Evolutionary conservation across 2,329 filamentous ascomycete species (phyloP).

Genomic region (Curvularia sp.): DNA sequence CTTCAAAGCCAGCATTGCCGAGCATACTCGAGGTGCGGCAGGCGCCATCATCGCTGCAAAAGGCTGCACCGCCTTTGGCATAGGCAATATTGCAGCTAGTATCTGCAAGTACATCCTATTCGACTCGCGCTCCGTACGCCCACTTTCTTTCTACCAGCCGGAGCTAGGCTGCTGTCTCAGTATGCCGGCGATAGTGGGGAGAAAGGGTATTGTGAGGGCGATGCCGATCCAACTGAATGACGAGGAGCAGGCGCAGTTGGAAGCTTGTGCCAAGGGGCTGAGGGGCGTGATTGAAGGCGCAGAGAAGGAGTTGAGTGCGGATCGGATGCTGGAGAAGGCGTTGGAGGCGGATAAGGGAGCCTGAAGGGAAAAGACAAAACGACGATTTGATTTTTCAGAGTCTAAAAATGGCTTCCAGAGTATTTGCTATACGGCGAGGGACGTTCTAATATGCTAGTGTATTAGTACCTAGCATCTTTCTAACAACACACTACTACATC

Average conservation of each 20-base stretch:
- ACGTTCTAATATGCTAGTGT: not conserved
- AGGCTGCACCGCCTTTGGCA: constrained; percentile 60
- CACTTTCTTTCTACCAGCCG: constrained; percentile 59
- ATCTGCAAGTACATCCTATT: constrained; percentile 61
- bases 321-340: constrained; percentile 36
- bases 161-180: constrained; percentile 59
- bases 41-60: constrained; percentile 59
- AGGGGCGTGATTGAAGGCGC: constrained; percentile 49
- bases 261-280: constrained; percentile 47
- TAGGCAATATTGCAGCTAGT: constrained; percentile 56
- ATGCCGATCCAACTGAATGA: constrained; percentile 47
- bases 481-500: constrained; percentile 3
- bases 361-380: not conserved
- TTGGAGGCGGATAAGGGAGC: constrained; percentile 31
- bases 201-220: constrained; percentile 54
- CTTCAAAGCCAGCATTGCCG: constrained; percentile 49
- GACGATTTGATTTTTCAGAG: not conserved
- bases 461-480: not conserved
- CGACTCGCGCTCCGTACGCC: constrained; percentile 56
- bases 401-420: not conserved
- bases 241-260: constrained; percentile 43
- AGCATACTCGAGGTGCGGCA: constrained; percentile 57
- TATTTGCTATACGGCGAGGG: not conserved
- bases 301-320: constrained; percentile 44
- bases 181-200: constrained; percentile 58